Evolutionary conservation across 495 filamentous ascomycete genomes (phyloP).

Genomic region (Tuber melanosporum): DNA sequence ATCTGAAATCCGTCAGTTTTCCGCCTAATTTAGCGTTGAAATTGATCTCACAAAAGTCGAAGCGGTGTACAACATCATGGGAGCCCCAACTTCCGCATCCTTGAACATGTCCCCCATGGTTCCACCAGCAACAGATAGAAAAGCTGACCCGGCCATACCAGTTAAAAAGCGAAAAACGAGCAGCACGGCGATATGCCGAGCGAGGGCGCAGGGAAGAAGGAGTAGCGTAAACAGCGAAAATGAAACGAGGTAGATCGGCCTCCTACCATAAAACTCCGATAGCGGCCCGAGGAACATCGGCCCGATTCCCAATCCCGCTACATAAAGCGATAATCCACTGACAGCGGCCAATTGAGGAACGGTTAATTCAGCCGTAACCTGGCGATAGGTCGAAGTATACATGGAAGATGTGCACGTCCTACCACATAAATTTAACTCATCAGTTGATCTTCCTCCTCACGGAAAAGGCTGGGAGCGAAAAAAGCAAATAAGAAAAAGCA

Average conservation of each 20-base stretch:
- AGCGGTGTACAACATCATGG: slow-evolving; percentile 77
- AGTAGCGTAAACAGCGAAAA: slow-evolving; percentile 76
- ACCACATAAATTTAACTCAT: slow-evolving; percentile 4
- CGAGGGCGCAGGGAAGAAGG: slow-evolving; percentile 82
- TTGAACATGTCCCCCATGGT: slow-evolving; percentile 86
- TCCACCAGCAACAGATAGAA: slow-evolving; percentile 82
- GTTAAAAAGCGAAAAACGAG: slow-evolving; percentile 76
- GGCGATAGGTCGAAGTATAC: slow-evolving; percentile 80
- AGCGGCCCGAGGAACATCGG: slow-evolving; percentile 47
- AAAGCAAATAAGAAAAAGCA: slow-evolving; percentile 2
- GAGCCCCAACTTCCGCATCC: slow-evolving; percentile 59
- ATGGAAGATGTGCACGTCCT: slow-evolving; percentile 84
- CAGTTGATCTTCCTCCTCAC: neutral
- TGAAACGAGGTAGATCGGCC: slow-evolving; percentile 73
- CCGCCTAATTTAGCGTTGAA: slow-evolving; percentile 41
- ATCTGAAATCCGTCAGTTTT: slow-evolving; percentile 51
- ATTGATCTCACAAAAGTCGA: slow-evolving; percentile 56
- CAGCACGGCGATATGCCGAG: slow-evolving; percentile 75
- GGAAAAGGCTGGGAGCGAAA: neutral
- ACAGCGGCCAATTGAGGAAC: slow-evolving; percentile 65
- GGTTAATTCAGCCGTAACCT: slow-evolving; percentile 69
- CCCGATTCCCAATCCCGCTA: slow-evolving; percentile 55
- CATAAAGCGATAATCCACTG: slow-evolving; percentile 71
- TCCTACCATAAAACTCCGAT: slow-evolving; percentile 80
- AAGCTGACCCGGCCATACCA: slow-evolving; percentile 78